phyloP scores from a whole-genome alignment of 1,284 basidiomycete genomes.

The Cutaneotrichosporon mucoides region DNA sequence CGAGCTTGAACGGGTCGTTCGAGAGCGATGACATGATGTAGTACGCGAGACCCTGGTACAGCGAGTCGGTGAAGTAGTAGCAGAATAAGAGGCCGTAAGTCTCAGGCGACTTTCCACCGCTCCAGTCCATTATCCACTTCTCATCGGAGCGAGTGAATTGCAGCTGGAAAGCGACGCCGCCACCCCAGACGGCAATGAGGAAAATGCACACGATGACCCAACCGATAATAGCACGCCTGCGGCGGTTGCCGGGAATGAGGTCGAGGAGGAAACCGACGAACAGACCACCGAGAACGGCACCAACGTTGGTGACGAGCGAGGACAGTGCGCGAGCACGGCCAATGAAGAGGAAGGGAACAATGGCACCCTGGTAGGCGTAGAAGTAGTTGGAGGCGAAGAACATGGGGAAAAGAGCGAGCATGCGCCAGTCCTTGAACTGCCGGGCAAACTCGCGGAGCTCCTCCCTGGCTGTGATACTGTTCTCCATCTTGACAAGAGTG shows the following conservation, averaged over 20 bases:
- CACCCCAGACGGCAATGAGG: conserved; percentile 36
- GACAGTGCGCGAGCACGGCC: conserved; percentile 38
- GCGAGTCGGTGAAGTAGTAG: conserved; percentile 45
- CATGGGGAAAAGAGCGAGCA: conserved; percentile 38
- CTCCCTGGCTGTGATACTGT: conserved; percentile 18
- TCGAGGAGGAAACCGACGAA: conserved; percentile 43
- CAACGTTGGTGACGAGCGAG: conserved; percentile 33
- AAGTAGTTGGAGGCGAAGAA: conserved; percentile 42
- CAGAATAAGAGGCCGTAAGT: conserved; percentile 18
- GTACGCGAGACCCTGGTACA: conserved; percentile 48
- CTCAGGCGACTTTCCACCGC: not conserved
- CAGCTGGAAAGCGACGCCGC: conserved; percentile 36
- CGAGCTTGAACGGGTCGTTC: conserved; percentile 40
- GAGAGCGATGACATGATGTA: conserved; percentile 31
- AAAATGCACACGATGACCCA: conserved; percentile 24
- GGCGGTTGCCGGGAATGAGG: conserved; percentile 31
- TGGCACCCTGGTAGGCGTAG: conserved; percentile 40
- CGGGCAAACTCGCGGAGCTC: conserved; percentile 30
- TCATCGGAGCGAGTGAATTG: conserved; percentile 6
- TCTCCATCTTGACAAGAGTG: conserved; percentile 33
- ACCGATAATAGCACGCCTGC: conserved; percentile 32
- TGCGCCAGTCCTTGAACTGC: conserved; percentile 38
- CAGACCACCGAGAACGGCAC: conserved; percentile 39
- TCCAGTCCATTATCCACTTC: conserved; percentile 7
- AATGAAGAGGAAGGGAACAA: conserved; percentile 36